Percentiles rank a stretch among this genome's conserved stretches.
Conservation (phyloP, 2,329 filamentous ascomycete genomes). For the Penicillium sp. region DNA sequence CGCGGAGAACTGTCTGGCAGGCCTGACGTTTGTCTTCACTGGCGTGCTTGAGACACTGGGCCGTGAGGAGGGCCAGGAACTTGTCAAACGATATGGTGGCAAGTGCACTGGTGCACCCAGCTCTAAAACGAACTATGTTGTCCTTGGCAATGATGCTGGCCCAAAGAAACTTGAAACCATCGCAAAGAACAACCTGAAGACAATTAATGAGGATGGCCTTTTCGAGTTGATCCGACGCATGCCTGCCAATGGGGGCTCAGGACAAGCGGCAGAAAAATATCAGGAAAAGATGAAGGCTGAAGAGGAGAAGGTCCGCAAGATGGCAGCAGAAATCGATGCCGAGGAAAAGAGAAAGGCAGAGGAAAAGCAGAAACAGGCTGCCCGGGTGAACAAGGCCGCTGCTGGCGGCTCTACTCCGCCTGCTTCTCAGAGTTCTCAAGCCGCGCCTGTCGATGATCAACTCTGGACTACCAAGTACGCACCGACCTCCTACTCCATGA, state of each 20-base stretch:
- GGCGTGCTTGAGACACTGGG: conserved; percentile 77
- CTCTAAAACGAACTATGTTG: conserved; percentile 89
- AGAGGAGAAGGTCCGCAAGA: conserved; percentile 74
- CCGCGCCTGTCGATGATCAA: conserved; percentile 56
- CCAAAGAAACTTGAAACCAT: conserved; percentile 92
- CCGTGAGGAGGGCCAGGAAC: conserved; percentile 76
- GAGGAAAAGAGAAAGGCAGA: conserved; percentile 60
- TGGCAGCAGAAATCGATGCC: conserved; percentile 80
- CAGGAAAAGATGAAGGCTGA: conserved; percentile 83
- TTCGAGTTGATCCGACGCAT: conserved; percentile 79
- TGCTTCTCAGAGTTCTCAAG: conserved; percentile 48
- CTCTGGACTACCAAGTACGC: conserved; percentile 97
- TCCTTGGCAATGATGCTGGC: conserved; percentile 86
- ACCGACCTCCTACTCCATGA: conserved; percentile 77
- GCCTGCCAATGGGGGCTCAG: conserved; percentile 81
- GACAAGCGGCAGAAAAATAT: conserved; percentile 81
- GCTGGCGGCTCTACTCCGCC: conserved; percentile 21
- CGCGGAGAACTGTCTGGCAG: conserved; percentile 83
- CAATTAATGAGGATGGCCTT: conserved; percentile 89
- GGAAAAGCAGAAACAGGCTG: conserved; percentile 46
- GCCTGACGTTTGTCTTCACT: conserved; percentile 92
- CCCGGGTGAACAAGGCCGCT: conserved; percentile 28
- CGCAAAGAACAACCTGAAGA: conserved; percentile 73
- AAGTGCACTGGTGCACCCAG: conserved; percentile 85
- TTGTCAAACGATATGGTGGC: conserved; percentile 92